Evolutionary conservation across 1,139 yeast species (phyloP), one percentile per base, ranked within the genome.

Genomic region (Yamadazyma membranifaciens): DNA sequence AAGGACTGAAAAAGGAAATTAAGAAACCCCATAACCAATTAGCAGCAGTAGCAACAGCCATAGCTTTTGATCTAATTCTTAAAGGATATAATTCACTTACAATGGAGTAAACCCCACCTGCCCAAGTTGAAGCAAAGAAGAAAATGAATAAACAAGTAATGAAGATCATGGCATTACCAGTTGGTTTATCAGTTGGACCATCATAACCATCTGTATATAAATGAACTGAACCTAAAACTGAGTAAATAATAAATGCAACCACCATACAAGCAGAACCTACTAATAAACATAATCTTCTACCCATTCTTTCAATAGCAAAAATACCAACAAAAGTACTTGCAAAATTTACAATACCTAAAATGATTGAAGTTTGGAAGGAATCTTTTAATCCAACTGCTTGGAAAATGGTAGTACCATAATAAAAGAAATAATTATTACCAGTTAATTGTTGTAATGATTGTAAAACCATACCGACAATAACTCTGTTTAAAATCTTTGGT

Each of bases 81-180:
- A 85, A 71, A 35, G 95, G 89, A 61, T 80, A 87, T 36, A 84
- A 72, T 63, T 87, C 96, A 26, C 92, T 83, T 38, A 82, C 78
- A 49, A 84, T 81, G 39, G 85, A 85, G 75, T 80, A 87, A 31
- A 83, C 83, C 52, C 81, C 78, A 51, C 94, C 91, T 45, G 89
- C 95, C 94, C 95, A 87, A 7, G 94, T 81, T 31, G 84, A 75
- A 14, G 95, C 92, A 59, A 87, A 87, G 66, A 77, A 82, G 75
- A 84, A 83, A 45, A 87, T 85, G 65, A 80, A 87, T 46, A 83
- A 59, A 62, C 92, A 85, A 16, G 89, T 78, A 53, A 87, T 77
- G 54, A 84, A 81, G 60, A 87, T 83, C 86, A 77, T 68, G 43
- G 83, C 85, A 62, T 80, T 68, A 60, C 91, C 91, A 33, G 85